A percentile compares a stretch with the other conserved stretches of the same genome.
phyloP scores from a whole-genome alignment of 2,329 filamentous ascomycete species.

The Paecilomyces niveus region DNA sequence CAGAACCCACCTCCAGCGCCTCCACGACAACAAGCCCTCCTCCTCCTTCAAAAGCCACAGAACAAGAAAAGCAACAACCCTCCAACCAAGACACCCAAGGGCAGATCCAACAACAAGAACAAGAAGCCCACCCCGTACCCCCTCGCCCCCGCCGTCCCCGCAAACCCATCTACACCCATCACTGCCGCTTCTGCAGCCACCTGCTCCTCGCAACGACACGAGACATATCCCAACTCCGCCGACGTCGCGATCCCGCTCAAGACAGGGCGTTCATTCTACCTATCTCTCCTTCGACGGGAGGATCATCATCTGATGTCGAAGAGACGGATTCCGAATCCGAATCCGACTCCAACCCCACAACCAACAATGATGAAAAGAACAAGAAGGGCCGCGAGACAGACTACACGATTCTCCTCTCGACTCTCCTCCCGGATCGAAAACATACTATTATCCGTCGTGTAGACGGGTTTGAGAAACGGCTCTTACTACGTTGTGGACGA shows the following conservation, averaged over 20 bases:
- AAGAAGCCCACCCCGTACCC: not conserved
- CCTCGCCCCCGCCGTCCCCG: not conserved
- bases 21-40: not conserved
- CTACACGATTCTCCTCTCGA: slow-evolving; percentile 47
- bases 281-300: slow-evolving; percentile 28
- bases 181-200: slow-evolving; percentile 58
- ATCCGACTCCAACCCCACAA: not conserved
- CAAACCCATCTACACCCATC: slow-evolving; percentile 45
- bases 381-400: slow-evolving; percentile 14
- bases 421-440: slow-evolving; percentile 41
- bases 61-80: not conserved
- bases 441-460: slow-evolving; percentile 47
- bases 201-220: slow-evolving; percentile 56
- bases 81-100: not conserved
- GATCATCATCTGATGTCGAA: no score
- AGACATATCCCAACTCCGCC: slow-evolving; percentile 45
- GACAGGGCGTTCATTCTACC: slow-evolving; percentile 55
- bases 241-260: slow-evolving; percentile 40
- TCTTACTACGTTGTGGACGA: slow-evolving; percentile 51
- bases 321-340: not conserved
- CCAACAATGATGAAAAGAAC: slow-evolving; percentile 8
- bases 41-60: not conserved
- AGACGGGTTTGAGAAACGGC: slow-evolving; percentile 62
- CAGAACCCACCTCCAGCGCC: not conserved
- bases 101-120: not conserved